These are phyloP conservation scores for Sugiyamaella sp. DNA, from an alignment of 1,139 yeast genomes.

Conservation along the genomic window DNA sequence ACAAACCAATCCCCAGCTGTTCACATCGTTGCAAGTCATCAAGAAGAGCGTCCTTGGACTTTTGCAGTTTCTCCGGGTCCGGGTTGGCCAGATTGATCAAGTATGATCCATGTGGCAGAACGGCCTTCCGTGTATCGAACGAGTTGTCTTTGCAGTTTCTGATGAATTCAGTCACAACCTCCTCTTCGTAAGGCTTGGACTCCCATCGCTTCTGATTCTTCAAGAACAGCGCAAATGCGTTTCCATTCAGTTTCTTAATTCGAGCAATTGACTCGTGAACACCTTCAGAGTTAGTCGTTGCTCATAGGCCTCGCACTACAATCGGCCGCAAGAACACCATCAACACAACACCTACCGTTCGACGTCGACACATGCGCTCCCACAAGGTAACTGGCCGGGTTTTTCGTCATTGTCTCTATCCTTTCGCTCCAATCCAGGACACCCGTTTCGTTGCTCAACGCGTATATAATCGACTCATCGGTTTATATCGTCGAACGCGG, in stretches of 20 bases:
- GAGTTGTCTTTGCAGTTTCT: conserved; percentile 61
- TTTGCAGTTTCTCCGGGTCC: conserved; percentile 72
- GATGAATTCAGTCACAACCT: conserved; percentile 69
- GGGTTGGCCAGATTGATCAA: conserved; percentile 92
- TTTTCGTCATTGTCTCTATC: not conserved
- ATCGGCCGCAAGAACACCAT: not conserved
- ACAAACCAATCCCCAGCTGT: conserved; percentile 75
- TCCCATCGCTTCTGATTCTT: conserved; percentile 93
- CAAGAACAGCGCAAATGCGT: conserved; percentile 86
- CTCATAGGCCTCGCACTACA: too few relatives aligned
- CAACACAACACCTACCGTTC: conserved; percentile 35
- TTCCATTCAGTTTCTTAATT: conserved; percentile 42
- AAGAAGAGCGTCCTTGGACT: conserved; percentile 75
- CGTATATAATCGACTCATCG: too few relatives aligned
- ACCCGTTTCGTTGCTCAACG: too few relatives aligned
- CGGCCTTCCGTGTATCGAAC: conserved; percentile 73
- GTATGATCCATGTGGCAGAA: conserved; percentile 93
- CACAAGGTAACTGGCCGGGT: conserved; percentile 30
- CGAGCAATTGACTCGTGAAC: conserved; percentile 66
- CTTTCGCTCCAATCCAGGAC: too few relatives aligned
- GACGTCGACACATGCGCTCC: conserved; percentile 45
- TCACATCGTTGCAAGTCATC: conserved; percentile 92
- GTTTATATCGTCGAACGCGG: too few relatives aligned
- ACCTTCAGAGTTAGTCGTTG: conserved; percentile 38
- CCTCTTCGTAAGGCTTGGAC: conserved; percentile 69